Evolutionary conservation across 2,329 filamentous ascomycete genomes (phyloP).

Genomic region (Pleochaeta shiraiana): DNA sequence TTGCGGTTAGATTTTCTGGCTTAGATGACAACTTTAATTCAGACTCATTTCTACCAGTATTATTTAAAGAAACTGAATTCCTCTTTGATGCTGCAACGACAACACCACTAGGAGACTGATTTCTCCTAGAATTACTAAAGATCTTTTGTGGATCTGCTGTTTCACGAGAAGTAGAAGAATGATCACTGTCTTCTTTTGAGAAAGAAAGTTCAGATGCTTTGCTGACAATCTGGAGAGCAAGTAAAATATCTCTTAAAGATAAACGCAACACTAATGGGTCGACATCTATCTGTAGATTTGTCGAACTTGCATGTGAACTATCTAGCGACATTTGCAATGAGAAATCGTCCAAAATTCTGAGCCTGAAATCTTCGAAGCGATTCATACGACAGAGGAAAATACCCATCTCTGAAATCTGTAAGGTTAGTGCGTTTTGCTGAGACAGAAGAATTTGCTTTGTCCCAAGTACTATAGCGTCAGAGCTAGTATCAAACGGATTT

Average conservation of each 20-base stretch:
- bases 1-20: constrained; percentile 63
- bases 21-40: constrained; percentile 8
- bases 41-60: not conserved
- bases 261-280: constrained; percentile 81
- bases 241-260: constrained; percentile 80
- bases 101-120: not conserved
- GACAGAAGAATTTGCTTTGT: constrained; percentile 87
- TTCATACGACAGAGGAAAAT: constrained; percentile 99
- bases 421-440: constrained; percentile 78
- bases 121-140: not conserved
- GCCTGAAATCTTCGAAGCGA: constrained; percentile 70
- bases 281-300: constrained; percentile 66
- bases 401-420: constrained; percentile 83
- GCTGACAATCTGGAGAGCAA: constrained; percentile 80
- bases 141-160: not conserved
- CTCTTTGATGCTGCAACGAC: not conserved
- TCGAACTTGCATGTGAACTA: constrained; percentile 35
- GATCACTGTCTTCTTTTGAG: constrained; percentile 10
- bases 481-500: constrained; percentile 72
- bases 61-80: not conserved
- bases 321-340: constrained; percentile 82
- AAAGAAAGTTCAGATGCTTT: constrained; percentile 74
- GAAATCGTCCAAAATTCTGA: constrained; percentile 93
- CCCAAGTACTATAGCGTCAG: constrained; percentile 86
- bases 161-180: not conserved